Evolutionary conservation across 768 basidiomycete species (phyloP), one percentile per base, ranked within the genome.

Genomic region (Phanerochaete sordida): DNA sequence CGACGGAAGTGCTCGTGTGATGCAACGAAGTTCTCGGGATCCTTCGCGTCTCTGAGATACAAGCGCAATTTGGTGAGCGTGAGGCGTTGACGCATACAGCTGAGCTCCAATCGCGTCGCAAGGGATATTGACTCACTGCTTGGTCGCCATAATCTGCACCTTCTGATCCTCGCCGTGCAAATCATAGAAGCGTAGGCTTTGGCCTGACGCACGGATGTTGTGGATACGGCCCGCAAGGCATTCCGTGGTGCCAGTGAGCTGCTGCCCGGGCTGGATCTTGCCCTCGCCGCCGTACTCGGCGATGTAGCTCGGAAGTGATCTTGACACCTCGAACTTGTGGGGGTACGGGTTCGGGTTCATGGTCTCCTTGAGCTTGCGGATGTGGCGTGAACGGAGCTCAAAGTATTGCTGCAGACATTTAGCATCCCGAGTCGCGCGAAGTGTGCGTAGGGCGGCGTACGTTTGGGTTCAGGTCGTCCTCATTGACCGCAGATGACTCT

Each of bases 321-420:
- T 79, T 58, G 88, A 79, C 23, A 98, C 95, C 65, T 96, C 74
- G 77, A 99, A 99, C 85, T 99, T 99, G 87, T 99, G 97, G 7
- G 97, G 97, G 78, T 98, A 99, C 1, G 97, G 97, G 72, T 95
- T 91, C 1, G 95, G 96, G 7, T 82, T 74, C 72, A 90, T 89
- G 28, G 91, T 90, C 70, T 87, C 81, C 74, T 92, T 89, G 63
- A 99, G 84, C 65, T 86, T 84, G 63, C 86, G 83, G 67, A 99
- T 94, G 66, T 91, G 87, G 50, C 93, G 86, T 28, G 90, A 93
- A 65, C 97, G 90, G 65, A 94, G 77, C 70, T 98, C 95, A 71
- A 89, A 96, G 81, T 98, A 99, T 93, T 96, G 93, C 95, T 99
- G 65, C 5, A 21, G 49, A 26, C 7, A 11, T 19, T 43, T 19